Evolutionary conservation across 1,284 basidiomycete species (phyloP), one percentile per base, ranked within the genome.

Genomic region (Ganoderma leucocontextum): DNA sequence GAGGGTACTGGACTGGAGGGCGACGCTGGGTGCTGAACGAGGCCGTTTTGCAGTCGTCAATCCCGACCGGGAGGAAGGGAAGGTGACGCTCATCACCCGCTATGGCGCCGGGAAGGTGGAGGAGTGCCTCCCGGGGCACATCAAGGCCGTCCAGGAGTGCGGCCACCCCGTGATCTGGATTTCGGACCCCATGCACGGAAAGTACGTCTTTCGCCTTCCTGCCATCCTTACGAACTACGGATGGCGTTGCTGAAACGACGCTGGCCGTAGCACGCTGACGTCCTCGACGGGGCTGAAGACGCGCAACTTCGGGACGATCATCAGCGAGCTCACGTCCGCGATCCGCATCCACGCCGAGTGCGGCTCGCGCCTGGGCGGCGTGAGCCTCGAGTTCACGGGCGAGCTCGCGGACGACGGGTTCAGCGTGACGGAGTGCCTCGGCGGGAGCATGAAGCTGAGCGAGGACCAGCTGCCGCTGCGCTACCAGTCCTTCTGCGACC

Each of bases 151-250:
- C 17, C 90, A 93, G 76, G 76, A 81, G 64, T 94, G 95, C 1
- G 87, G 88, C 0, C 96, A 99, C 78, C 91, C 93, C 4, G 95
- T 98, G 2, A 90, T 93, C 35, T 98, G 96, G 93, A 89, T 97
- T 64, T 98, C 95, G 77, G 97, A 99, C 81, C 96, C 97, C 1
- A 99, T 99, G 97, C 95, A 97, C 75, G 95, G 95, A 82, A 96
- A 96, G 93, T 94, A 75, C 72, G 92, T 83, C 2, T 25, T 29
- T n/a, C 59, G 5, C 36, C 65, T 57, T 60, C n/a, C n/a, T n/a
- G n/a, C n/a, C n/a, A n/a, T n/a, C n/a, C n/a, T n/a, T n/a, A n/a
- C n/a, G n/a, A n/a, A n/a, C n/a, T n/a, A n/a, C n/a, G n/a, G n/a
- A n/a, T n/a, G n/a, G n/a, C n/a, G n/a, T n/a, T 49, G 38, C 44